Percentiles rank a stretch among this genome's conserved stretches.
Evolutionary conservation across 140 eudicot species (phyloP).

Genomic region (Senecio squalidus): DNA sequence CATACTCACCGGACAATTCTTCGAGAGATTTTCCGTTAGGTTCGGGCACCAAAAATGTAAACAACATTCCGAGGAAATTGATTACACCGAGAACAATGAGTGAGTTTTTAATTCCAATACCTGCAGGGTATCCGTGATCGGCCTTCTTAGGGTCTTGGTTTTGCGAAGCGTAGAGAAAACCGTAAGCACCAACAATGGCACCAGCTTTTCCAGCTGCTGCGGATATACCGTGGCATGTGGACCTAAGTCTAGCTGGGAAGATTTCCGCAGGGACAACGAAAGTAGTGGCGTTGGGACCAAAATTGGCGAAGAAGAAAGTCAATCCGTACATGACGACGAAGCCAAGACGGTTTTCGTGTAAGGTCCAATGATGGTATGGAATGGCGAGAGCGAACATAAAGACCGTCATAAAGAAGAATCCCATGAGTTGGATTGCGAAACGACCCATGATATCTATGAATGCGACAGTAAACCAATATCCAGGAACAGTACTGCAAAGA

Average conservation of each 20-base stretch:
- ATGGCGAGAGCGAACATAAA: constrained; percentile 82
- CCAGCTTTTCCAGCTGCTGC: constrained; percentile 89
- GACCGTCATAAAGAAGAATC: constrained; percentile 79
- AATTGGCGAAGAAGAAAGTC: constrained; percentile 71
- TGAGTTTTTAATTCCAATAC: constrained; percentile 58
- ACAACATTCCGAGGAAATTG: constrained; percentile 48
- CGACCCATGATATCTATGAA: constrained; percentile 66
- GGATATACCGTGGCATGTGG: constrained; percentile 85
- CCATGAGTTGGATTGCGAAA: constrained; percentile 65
- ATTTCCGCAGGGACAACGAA: constrained; percentile 85
- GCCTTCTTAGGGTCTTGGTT: constrained; percentile 27
- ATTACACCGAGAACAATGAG: constrained; percentile 50
- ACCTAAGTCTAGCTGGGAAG: constrained; percentile 70
- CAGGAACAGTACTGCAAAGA: constrained; percentile 66
- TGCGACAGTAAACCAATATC: constrained; percentile 70
- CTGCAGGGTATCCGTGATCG: constrained; percentile 63
- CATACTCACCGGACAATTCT: constrained; percentile 49
- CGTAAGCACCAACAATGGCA: constrained; percentile 72
- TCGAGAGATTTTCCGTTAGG: constrained; percentile 67
- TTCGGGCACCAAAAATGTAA: constrained; percentile 71
- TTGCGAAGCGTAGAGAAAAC: constrained; percentile 66
- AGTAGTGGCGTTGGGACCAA: constrained; percentile 86
- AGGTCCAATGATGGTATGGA: constrained; percentile 66
- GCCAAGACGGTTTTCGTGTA: constrained; percentile 36
- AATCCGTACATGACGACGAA: constrained; percentile 58